Conservation (phyloP, 1,139 yeast genomes). For the Kluyveromyces sp. region DNA sequence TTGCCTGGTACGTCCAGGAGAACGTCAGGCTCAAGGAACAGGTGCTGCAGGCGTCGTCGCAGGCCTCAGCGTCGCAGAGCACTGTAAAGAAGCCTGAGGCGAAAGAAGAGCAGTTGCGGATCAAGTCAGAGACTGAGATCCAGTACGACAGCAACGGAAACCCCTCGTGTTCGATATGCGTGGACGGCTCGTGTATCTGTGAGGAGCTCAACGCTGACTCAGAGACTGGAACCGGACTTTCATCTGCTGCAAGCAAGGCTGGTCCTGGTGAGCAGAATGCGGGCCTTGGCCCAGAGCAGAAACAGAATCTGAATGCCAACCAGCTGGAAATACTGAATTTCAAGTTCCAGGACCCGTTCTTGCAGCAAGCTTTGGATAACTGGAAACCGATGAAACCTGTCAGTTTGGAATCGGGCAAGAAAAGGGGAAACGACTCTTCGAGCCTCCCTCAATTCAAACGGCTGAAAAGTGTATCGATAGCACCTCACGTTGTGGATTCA, state of each 20-base stretch:
- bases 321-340: neutral
- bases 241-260: neutral
- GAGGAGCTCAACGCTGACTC: conserved; percentile 37
- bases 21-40: conserved; percentile 4
- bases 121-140: neutral
- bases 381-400: conserved; percentile 60
- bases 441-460: conserved; percentile 4
- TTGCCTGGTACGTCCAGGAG: conserved; percentile 1
- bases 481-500: neutral
- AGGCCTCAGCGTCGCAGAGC: no score
- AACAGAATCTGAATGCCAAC: neutral
- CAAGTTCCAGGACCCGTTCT: conserved; percentile 12
- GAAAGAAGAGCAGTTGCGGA: no score
- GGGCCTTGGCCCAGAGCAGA: no score
- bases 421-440: neutral
- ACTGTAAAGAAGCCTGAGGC: no score
- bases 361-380: conserved; percentile 36
- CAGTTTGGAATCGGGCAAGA: conserved; percentile 38
- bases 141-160: neutral
- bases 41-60: conserved; percentile 2
- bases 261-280: neutral
- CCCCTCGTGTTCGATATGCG: conserved; percentile 51
- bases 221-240: neutral
- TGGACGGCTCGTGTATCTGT: conserved; percentile 65
- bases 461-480: neutral